These are phyloP conservation scores for Mariannaea elegans DNA, from an alignment of 2,329 filamentous ascomycete species.

Conservation along the genomic window DNA sequence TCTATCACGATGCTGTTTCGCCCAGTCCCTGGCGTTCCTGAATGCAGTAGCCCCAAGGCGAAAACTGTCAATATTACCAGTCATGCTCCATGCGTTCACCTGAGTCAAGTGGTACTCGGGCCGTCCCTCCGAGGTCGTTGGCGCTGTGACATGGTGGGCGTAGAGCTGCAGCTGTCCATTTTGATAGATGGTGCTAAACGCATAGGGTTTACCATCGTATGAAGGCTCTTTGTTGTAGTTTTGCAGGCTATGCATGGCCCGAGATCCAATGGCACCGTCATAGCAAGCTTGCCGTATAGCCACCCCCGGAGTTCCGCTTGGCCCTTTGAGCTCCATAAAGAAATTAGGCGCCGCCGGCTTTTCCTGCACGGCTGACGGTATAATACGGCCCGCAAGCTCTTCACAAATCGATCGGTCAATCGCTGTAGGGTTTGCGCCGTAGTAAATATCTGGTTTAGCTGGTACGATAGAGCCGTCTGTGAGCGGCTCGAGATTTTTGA, in stretches of 20 bases:
- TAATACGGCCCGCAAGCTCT: conserved; percentile 39
- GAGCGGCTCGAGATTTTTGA: conserved; percentile 48
- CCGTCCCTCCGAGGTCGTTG: conserved; percentile 39
- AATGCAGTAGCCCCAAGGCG: conserved; percentile 47
- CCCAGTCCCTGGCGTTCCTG: conserved; percentile 50
- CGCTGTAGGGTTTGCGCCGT: conserved; percentile 40
- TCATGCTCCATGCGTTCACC: conserved; percentile 42
- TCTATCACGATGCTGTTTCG: conserved; percentile 47
- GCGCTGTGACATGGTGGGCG: conserved; percentile 47
- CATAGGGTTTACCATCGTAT: conserved; percentile 52
- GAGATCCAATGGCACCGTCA: conserved; percentile 48
- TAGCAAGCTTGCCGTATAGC: conserved; percentile 47
- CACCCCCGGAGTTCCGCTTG: conserved; percentile 41
- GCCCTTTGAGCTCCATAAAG: conserved; percentile 52
- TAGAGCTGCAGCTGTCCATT: conserved; percentile 48
- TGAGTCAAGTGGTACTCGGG: conserved; percentile 54
- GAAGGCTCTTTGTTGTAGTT: conserved; percentile 43
- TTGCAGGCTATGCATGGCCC: conserved; percentile 49
- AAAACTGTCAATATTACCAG: conserved; percentile 41
- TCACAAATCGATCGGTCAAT: conserved; percentile 36
- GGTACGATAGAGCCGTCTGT: conserved; percentile 42
- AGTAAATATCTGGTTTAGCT: conserved; percentile 45
- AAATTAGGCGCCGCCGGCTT: conserved; percentile 51
- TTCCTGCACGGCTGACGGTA: conserved; percentile 42
- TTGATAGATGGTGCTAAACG: conserved; percentile 50